phyloP scores from a whole-genome alignment of 1,139 yeast genomes.

The Pichia inconspicua region DNA sequence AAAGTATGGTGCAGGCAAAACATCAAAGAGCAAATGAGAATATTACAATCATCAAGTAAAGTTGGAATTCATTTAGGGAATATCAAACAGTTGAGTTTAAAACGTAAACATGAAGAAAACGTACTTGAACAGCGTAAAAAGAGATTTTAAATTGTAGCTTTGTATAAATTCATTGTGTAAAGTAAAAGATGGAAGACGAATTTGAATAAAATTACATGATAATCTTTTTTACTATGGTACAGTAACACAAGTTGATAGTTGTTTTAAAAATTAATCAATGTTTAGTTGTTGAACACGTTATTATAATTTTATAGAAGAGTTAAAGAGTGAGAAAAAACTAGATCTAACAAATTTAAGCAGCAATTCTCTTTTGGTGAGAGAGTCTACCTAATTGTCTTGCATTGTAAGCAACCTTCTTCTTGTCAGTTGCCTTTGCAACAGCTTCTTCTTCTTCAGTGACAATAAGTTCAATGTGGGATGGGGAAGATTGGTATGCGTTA shows the following conservation, averaged over 20 bases:
- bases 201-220: no score
- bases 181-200: no score
- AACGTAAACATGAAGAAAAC: not conserved
- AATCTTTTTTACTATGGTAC: no score
- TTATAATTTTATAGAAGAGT: constrained; percentile 11
- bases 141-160: not conserved
- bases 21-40: constrained; percentile 1
- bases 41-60: not conserved
- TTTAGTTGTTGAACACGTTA: constrained; percentile 8
- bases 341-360: constrained; percentile 28
- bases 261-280: constrained; percentile 1
- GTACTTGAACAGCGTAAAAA: not conserved
- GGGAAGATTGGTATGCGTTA: constrained; percentile 97
- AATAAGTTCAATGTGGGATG: constrained; percentile 97
- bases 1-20: constrained; percentile 7
- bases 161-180: not conserved
- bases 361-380: constrained; percentile 71
- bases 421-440: constrained; percentile 89
- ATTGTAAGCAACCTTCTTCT: constrained; percentile 67
- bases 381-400: constrained; percentile 92
- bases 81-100: not conserved
- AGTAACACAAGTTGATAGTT: no score
- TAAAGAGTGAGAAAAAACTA: constrained; percentile 11
- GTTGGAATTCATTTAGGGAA: constrained; percentile 8
- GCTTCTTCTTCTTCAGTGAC: constrained; percentile 92